Evolutionary conservation across 148 eudicot genomes (phyloP), one percentile per base, ranked within the genome.

Genomic region (Silene uniflora): DNA sequence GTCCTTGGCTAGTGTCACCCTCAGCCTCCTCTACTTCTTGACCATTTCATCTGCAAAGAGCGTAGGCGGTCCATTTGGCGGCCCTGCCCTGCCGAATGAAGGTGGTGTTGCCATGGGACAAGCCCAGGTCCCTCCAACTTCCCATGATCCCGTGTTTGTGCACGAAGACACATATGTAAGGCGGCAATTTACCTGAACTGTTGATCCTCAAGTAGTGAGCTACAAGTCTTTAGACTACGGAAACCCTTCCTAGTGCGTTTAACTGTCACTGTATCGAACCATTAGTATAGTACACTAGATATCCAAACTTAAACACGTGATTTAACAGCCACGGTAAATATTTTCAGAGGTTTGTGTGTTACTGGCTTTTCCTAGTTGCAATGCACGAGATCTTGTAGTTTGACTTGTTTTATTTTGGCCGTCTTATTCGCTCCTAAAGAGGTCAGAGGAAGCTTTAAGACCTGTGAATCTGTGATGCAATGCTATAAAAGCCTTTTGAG

Each of bases 161-260:
- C 98, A 94, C 64, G 93, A 94, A 85, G 98, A 94, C 79, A 94
- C 97, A 9, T 94, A 94, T 66, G 80, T 84, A 67, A 90, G 98
- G 77, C 88, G 98, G 58, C 94, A 91, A 65, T 80, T 85, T 42
- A 71, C 92, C 76, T 90, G 73, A 85, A 62, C 56, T 52, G 56
- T 52, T 52, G 56, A 52, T 52, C 56, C 56, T 13, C 18, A 52
- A 52, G 56, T 52, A 52, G 56, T 52, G 56, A 39, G 44, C 44
- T 39, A 6, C 44, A 6, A 39, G 10, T 39, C 44, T 6, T 39
- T 39, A 39, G 44, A 39, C 10, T 39, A 39, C 44, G 44, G 44
- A 39, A 6, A 39, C 44, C 44, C 44, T 39, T 52, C 18, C 56
- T 52, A 52, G 56, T 18, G 14, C 14, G 56, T 52, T 52, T 52